Base-by-base conservation (phyloP, 139 green algal genomes). In the Nannochloris sp. region DNA sequence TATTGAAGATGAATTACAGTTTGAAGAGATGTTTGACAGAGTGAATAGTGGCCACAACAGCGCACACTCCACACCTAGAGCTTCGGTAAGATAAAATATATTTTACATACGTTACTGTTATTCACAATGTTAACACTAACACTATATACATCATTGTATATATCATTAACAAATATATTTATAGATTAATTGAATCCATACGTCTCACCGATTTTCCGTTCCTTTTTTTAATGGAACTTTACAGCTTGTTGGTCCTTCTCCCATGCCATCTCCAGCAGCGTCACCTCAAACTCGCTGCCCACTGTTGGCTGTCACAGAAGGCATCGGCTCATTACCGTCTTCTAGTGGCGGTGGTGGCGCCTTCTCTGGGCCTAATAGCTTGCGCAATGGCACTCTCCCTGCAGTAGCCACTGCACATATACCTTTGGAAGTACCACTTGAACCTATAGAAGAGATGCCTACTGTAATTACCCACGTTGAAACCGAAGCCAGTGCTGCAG, bases 161-260 rank as follows among this genome's bases (percentile, higher is more conserved):
- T 51, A 19, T 51, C 19, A 51, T 19, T 51, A 51, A 51, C 19
- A 27, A 51, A 51, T 51, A 27, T 51, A 19, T 51, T 27, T 51
- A 51, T 51, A n/a, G n/a, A n/a, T n/a, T n/a, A n/a, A n/a, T n/a
- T n/a, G n/a, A n/a, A n/a, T n/a, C n/a, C n/a, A n/a, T n/a, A n/a
- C 19, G 6, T 13, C 10, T 13, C 29, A 1, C 32, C 12, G 4
- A 14, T 6, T 0, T n/a, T n/a, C n/a, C n/a, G n/a, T n/a, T n/a
- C n/a, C n/a, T n/a, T n/a, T n/a, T n/a, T n/a, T n/a, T n/a, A n/a
- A n/a, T n/a, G n/a, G n/a, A n/a, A n/a, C n/a, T 14, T 23, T 27
- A 53, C 55, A 77, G 70, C 23, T 73, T 7, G 64, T 78, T 19
- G 71, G 71, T 19, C 71, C 71, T 30, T 73, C 71, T 1, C 64